Conservation (phyloP, 441 rosid species). For the Gossypium gossypioides region DNA sequence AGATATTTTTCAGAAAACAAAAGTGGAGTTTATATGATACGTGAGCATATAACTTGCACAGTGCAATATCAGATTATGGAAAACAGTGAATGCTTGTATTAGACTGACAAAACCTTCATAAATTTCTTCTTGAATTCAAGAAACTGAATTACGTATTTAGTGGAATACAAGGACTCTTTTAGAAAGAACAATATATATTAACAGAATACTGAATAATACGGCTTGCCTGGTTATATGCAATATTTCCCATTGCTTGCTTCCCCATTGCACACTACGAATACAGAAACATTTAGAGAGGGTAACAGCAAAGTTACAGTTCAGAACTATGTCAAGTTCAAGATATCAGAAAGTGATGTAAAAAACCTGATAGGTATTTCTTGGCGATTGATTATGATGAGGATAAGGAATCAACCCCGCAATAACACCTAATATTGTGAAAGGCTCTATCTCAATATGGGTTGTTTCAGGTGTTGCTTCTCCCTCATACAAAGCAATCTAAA, state of each 20-base stretch:
- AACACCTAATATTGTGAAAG: constrained; percentile 95
- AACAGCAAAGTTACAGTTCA: constrained; percentile 14
- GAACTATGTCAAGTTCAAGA: constrained; percentile 8
- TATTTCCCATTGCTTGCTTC: constrained; percentile 98
- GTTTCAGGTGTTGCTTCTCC: constrained; percentile 57
- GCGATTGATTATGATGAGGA: constrained; percentile 99
- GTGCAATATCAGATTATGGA: background rate
- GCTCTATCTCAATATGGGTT: constrained; percentile 96
- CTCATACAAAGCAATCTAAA: constrained; percentile 87
- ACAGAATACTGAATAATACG: constrained; percentile 10
- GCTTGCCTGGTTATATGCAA: constrained; percentile 89
- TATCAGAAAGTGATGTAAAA: constrained; percentile 10
- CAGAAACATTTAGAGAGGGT: constrained; percentile 11
- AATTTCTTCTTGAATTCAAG: background rate
- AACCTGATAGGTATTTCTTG: constrained; percentile 97
- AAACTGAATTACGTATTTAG: background rate
- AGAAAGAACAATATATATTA: background rate
- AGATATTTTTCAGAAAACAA: background rate
- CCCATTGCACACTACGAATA: constrained; percentile 90
- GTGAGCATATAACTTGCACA: background rate
- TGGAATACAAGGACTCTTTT: background rate
- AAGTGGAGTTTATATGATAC: background rate
- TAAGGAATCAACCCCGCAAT: constrained; percentile 89
- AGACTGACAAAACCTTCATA: background rate
- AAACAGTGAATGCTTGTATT: background rate